These are phyloP conservation scores for Microdochium nivale DNA, from an alignment of 2,329 filamentous ascomycete species.

Conservation along the genomic window DNA sequence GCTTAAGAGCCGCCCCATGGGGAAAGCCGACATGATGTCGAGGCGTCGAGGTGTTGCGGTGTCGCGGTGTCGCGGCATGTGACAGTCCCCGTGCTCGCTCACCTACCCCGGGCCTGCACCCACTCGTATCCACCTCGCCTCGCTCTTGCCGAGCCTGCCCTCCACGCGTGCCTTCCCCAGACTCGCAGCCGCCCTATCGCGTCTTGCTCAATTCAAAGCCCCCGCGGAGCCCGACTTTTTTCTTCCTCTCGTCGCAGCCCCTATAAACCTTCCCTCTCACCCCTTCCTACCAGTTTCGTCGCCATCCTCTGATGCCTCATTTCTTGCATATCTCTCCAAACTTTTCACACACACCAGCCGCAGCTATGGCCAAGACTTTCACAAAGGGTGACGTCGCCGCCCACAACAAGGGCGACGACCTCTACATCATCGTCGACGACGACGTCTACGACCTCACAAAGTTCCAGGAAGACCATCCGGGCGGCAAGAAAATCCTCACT, in stretches of 20 bases:
- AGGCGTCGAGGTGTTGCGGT: not conserved
- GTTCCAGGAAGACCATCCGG: conserved; percentile 79
- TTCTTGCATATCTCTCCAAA: not conserved
- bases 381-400: conserved; percentile 76
- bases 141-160: not conserved
- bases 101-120: not conserved
- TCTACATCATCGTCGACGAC: conserved; percentile 88
- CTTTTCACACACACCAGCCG: not conserved
- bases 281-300: not conserved
- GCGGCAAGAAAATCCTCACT: conserved; percentile 57
- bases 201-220: not conserved
- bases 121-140: not conserved
- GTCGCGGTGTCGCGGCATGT: not conserved
- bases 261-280: not conserved
- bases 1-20: too few species aligned
- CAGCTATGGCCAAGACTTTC: conserved; percentile 79
- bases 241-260: not conserved
- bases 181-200: not conserved
- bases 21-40: not conserved
- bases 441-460: conserved; percentile 94
- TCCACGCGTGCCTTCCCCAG: not conserved
- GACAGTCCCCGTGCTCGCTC: not conserved
- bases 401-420: conserved; percentile 78
- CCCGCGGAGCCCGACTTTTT: not conserved
- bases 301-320: not conserved